Evolutionary conservation across 1,284 basidiomycete species (phyloP).

Genomic region (Marasmius fiardii): DNA sequence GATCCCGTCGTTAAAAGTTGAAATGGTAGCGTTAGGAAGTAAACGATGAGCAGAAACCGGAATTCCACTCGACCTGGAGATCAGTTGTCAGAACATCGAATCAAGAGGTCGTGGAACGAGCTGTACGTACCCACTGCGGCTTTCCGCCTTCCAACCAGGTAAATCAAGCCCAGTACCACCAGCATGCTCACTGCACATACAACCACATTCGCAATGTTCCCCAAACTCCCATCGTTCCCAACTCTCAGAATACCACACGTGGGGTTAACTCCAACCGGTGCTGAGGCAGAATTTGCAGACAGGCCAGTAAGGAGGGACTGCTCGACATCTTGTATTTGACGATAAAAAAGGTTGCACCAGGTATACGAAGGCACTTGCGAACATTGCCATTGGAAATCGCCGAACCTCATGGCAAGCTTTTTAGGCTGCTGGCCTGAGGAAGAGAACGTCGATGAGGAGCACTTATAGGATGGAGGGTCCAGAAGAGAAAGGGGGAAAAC

Average conservation of each 20-base stretch:
- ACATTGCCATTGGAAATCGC: constrained; percentile 59
- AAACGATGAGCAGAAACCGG: constrained; percentile 59
- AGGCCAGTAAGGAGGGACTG: constrained; percentile 30
- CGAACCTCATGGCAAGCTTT: constrained; percentile 35
- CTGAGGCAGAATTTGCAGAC: constrained; percentile 38
- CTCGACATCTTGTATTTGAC: constrained; percentile 41
- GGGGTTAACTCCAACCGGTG: constrained; percentile 58
- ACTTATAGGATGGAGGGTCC: background rate
- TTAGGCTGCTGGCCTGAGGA: background rate
- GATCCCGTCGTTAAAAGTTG: constrained; percentile 79
- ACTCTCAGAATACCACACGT: constrained; percentile 49
- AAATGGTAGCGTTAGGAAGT: constrained; percentile 69
- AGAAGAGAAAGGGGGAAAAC: background rate
- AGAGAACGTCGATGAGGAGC: background rate
- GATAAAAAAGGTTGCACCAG: constrained; percentile 73
- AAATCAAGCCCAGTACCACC: constrained; percentile 37
- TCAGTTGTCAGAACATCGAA: background rate
- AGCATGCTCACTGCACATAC: constrained; percentile 50
- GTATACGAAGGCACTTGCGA: constrained; percentile 57
- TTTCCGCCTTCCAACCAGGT: constrained; percentile 24
- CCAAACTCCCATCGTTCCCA: constrained; percentile 41
- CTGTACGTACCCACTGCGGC: constrained; percentile 49
- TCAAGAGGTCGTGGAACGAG: background rate
- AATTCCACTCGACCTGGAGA: constrained; percentile 65
- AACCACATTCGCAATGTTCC: constrained; percentile 62